Evolutionary conservation across 1,284 basidiomycete species (phyloP).

Genomic region (Pterula multifida): DNA sequence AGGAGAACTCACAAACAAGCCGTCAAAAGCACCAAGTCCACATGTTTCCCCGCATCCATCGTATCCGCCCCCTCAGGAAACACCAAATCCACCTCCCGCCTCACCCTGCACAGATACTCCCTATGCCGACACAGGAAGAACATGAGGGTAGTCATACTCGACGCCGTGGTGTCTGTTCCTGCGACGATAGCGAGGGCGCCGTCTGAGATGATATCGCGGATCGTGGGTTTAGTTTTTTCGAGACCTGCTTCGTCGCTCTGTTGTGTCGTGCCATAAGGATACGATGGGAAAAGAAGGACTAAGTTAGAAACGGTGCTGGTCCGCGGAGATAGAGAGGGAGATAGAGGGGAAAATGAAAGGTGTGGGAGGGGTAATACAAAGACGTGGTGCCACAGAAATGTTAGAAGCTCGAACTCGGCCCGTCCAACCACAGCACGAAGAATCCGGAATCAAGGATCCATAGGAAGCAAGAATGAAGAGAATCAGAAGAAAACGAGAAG

Average conservation of each 20-base stretch:
- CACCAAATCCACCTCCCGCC: conserved; percentile 36
- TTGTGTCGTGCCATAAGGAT: not conserved
- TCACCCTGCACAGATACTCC: conserved; percentile 29
- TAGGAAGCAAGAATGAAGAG: no score
- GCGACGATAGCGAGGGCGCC: conserved; percentile 39
- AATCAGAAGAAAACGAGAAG: not conserved
- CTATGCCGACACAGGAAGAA: conserved; percentile 35
- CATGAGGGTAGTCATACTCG: conserved; percentile 29
- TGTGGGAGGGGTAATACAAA: not conserved
- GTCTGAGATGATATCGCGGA: conserved; percentile 28
- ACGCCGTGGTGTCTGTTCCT: conserved; percentile 45
- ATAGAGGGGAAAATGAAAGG: not conserved
- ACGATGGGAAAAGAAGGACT: not conserved
- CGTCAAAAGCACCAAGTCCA: conserved; percentile 31
- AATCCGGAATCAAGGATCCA: no score
- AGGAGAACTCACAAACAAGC: conserved; percentile 32
- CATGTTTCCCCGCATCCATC: conserved; percentile 20
- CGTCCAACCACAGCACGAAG: no score
- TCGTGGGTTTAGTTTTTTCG: conserved; percentile 24
- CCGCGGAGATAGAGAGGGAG: not conserved
- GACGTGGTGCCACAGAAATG: conserved; percentile 1
- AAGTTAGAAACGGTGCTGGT: not conserved
- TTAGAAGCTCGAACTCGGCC: not conserved
- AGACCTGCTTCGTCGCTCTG: conserved; percentile 35
- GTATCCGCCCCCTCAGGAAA: conserved; percentile 27